phyloP scores from a whole-genome alignment of 2,329 filamentous ascomycete genomes.

The Venturia oleaginea region DNA sequence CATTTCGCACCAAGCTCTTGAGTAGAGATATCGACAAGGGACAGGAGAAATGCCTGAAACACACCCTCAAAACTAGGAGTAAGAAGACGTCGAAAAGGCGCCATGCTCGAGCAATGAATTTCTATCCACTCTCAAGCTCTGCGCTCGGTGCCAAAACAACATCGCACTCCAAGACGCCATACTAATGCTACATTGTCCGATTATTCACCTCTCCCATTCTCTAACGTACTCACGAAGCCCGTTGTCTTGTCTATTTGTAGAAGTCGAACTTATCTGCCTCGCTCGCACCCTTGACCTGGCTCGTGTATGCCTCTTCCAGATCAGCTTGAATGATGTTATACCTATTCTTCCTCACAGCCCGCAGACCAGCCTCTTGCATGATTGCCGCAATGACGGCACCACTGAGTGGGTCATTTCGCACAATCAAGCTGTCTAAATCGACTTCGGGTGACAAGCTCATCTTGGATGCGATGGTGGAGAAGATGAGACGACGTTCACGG shows the following conservation, averaged over 20 bases:
- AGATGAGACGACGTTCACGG: slow-evolving; percentile 91
- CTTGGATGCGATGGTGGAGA: slow-evolving; percentile 91
- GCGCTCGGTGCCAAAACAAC: background rate
- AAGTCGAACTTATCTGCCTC: slow-evolving; percentile 78
- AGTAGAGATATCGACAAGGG: too few relatives aligned
- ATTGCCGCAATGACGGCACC: slow-evolving; percentile 96
- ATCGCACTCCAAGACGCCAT: background rate
- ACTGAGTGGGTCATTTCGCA: slow-evolving; percentile 89
- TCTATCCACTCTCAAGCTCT: background rate
- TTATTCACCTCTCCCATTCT: background rate
- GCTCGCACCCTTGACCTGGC: slow-evolving; percentile 80
- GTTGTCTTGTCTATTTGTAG: slow-evolving; percentile 55
- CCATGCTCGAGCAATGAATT: background rate
- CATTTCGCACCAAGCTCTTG: too few relatives aligned
- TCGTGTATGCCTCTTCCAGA: slow-evolving; percentile 92
- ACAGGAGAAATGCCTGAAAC: too few relatives aligned
- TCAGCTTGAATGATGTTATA: slow-evolving; percentile 99
- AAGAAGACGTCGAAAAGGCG: too few relatives aligned
- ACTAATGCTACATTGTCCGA: slow-evolving; percentile 2
- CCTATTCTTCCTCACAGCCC: slow-evolving; percentile 91
- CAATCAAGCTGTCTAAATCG: slow-evolving; percentile 90
- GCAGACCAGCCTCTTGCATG: slow-evolving; percentile 95
- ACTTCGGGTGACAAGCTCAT: slow-evolving; percentile 97
- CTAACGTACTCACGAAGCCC: background rate
- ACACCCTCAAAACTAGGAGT: too few relatives aligned